Evolutionary conservation across 345 rosid species (phyloP), one percentile per base, ranked within the genome.

Genomic region (Heritiera fomes): DNA sequence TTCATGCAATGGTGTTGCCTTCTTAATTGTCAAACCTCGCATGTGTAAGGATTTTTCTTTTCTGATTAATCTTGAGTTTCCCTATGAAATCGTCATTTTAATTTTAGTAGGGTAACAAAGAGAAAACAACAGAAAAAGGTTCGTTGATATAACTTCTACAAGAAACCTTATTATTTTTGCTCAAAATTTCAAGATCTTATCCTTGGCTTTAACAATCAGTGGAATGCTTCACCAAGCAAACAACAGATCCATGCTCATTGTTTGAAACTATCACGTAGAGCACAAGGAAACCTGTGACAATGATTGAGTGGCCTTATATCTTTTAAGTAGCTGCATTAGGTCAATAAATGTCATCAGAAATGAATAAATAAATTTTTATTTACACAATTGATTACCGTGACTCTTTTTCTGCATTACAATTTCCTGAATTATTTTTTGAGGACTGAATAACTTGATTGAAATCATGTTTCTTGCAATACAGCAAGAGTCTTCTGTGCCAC

Each of bases 401-500:
- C 50, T n/a, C 32, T 43, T 67, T 67, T 67, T 5, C 49, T 43
- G 15, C 52, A 18, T 3, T 9, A 28, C 15, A 10, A 18, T 67
- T 3, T 43, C 50, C 14, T 17, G 55, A 52, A 46, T 49, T 80
- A 18, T 63, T 32, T 68, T 8, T 38, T 61, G 38, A 34, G 38
- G 52, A 77, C 62, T 40, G n/a, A 69, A 77, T 11, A 34, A 56
- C 74, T 13, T 52, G 50, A 59, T 17, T 75, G 3, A 18, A 62
- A 50, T 70, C 23, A 14, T 60, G 41, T 71, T 75, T 43, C 62
- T 55, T 68, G 78, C 23, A 67, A 73, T 78, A 45, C 87, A 85
- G 86, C 65, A 20, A 52, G 78, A 60, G 53, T 64, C 80, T 75
- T 84, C 84, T 72, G 40, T 52, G 60, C 75, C 8, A 62, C 78